Evolutionary conservation across 345 rosid species (phyloP).

Genomic region (Eucalyptus cloeziana): DNA sequence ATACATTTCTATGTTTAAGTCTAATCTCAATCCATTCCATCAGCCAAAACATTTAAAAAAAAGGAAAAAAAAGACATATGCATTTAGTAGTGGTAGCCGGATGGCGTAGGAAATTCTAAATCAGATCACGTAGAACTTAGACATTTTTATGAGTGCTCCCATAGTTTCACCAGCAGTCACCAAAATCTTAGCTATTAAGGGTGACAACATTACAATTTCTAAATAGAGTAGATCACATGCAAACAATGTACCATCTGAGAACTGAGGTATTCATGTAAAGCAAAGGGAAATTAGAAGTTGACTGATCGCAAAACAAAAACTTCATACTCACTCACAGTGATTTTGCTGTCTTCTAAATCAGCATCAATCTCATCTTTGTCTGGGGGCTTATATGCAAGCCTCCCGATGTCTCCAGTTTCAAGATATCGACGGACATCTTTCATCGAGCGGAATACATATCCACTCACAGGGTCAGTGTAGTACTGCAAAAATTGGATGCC

Average conservation of each 20-base stretch:
- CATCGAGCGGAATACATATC: slow-evolving; percentile 73
- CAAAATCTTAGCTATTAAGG: neutral
- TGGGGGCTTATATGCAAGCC: slow-evolving; percentile 42
- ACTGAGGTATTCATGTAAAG: neutral
- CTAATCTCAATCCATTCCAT: neutral
- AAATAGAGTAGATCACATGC: neutral
- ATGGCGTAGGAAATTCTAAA: neutral
- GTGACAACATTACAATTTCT: neutral
- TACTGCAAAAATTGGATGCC: slow-evolving; percentile 28
- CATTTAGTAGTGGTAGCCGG: neutral
- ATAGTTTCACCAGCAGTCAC: neutral
- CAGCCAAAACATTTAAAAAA: neutral
- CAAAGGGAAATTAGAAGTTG: neutral
- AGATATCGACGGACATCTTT: slow-evolving; percentile 67
- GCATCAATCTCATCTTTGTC: slow-evolving; percentile 15
- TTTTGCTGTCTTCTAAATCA: slow-evolving; percentile 32
- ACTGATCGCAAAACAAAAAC: neutral
- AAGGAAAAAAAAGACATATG: neutral
- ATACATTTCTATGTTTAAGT: neutral
- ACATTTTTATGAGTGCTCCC: neutral
- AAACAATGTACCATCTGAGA: neutral
- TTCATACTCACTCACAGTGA: slow-evolving; percentile 23
- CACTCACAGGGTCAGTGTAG: slow-evolving; percentile 75
- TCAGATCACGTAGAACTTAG: neutral
- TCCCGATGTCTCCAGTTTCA: slow-evolving; percentile 54